phyloP scores from a whole-genome alignment of 441 rosid species.

The Biscutella laevigata region DNA sequence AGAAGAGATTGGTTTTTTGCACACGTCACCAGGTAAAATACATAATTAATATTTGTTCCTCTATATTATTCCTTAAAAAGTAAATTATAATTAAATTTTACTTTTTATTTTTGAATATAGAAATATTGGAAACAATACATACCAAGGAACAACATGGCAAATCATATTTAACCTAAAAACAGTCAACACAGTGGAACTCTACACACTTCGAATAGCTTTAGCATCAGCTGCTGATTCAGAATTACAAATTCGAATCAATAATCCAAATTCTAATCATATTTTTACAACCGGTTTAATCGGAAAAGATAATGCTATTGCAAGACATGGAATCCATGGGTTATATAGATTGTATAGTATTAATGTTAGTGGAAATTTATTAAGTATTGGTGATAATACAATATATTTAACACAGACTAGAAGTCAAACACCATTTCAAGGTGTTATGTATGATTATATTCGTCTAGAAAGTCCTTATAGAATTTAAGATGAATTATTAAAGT shows the following conservation, averaged over 20 bases:
- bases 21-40: slow-evolving; percentile 44
- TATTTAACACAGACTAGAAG: slow-evolving; percentile 38
- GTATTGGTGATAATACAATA: slow-evolving; percentile 33
- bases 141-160: slow-evolving; percentile 57
- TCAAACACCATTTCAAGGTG: slow-evolving; percentile 26
- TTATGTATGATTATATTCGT: slow-evolving; percentile 55
- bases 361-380: slow-evolving; percentile 26
- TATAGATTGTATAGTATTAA: slow-evolving; percentile 41
- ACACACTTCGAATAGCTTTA: slow-evolving; percentile 58
- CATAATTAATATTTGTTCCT: not conserved
- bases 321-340: slow-evolving; percentile 58
- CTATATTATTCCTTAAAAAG: no score
- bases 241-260: slow-evolving; percentile 46
- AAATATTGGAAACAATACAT: slow-evolving; percentile 33
- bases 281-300: slow-evolving; percentile 38
- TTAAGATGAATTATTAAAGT: no score
- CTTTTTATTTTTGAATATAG: no score
- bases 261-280: slow-evolving; percentile 18
- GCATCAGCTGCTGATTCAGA: slow-evolving; percentile 54
- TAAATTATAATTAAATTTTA: no score
- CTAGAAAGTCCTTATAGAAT: slow-evolving; percentile 33
- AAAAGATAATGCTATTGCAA: slow-evolving; percentile 46
- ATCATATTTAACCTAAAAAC: slow-evolving; percentile 38
- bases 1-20: slow-evolving; percentile 56
- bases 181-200: slow-evolving; percentile 26